A percentile compares a stretch with the other conserved stretches of the same genome.
Conservation (phyloP, 192 early-diverging fungal species). For the Entomortierella beljakovae region DNA sequence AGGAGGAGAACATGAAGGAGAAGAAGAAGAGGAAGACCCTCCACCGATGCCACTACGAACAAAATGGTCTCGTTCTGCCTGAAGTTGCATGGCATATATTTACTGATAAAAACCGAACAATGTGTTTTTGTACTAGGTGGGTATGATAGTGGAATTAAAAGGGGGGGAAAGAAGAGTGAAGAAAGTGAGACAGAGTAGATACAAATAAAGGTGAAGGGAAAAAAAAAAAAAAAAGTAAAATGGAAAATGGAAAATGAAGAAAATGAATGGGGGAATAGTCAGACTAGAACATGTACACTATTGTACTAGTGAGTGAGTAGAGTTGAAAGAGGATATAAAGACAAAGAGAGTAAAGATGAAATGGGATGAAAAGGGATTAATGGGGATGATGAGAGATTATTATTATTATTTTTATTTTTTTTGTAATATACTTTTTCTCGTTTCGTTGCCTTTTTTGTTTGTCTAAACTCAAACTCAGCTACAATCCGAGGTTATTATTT, state of each 20-base stretch:
- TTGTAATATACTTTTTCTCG: background rate
- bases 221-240: background rate
- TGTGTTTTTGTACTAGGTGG: background rate
- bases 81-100: slow-evolving; percentile 32
- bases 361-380: background rate
- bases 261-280: background rate
- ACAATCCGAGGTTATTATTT: background rate
- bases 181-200: background rate
- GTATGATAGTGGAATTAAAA: background rate
- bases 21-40: slow-evolving; percentile 32
- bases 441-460: too few relatives aligned
- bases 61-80: slow-evolving; percentile 46
- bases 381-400: too few relatives aligned
- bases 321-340: too few relatives aligned
- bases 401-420: too few relatives aligned
- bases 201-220: background rate
- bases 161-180: background rate
- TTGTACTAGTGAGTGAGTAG: too few relatives aligned
- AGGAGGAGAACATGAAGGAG: slow-evolving; percentile 27
- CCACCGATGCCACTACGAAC: slow-evolving; percentile 49
- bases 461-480: too few relatives aligned
- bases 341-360: background rate
- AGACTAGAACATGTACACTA: too few relatives aligned
- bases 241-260: background rate
- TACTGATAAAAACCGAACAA: background rate